Percentiles rank a stretch among this genome's conserved stretches.
phyloP scores from a whole-genome alignment of 2,329 filamentous ascomycete species.

The Alternaria sp. region DNA sequence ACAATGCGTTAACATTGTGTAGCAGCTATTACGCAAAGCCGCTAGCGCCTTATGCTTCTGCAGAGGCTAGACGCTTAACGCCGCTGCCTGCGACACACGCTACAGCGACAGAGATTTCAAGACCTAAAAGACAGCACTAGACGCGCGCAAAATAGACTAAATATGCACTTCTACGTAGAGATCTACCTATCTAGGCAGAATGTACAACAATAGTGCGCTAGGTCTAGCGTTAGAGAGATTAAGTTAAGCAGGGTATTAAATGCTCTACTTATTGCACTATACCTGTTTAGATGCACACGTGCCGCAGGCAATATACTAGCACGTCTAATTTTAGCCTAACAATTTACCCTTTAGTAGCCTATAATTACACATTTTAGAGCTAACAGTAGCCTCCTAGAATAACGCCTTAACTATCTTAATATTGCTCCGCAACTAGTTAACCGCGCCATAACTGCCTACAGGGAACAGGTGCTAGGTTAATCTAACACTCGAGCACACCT shows the following conservation, averaged over 20 bases:
- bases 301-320: constrained; percentile 43
- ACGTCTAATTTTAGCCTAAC: constrained; percentile 40
- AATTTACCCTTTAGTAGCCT: constrained; percentile 12
- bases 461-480: constrained; percentile 25
- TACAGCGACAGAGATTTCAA: neutral
- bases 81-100: constrained; percentile 4
- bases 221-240: constrained; percentile 32
- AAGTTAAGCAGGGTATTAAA: constrained; percentile 19
- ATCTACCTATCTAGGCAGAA: constrained; percentile 32
- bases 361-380: constrained; percentile 28
- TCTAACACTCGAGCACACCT: constrained; percentile 13
- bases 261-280: constrained; percentile 35
- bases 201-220: constrained; percentile 30
- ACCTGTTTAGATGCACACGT: constrained; percentile 39
- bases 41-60: constrained; percentile 35
- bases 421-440: constrained; percentile 22
- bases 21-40: constrained; percentile 38
- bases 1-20: constrained; percentile 16
- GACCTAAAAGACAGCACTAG: constrained; percentile 18
- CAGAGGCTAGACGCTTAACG: neutral
- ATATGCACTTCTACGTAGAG: constrained; percentile 42
- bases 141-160: constrained; percentile 28
- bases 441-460: constrained; percentile 22
- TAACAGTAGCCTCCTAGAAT: constrained; percentile 29
- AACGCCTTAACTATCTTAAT: constrained; percentile 7